phyloP scores from a whole-genome alignment of 768 basidiomycete genomes.

The Myochromella boudieri region DNA sequence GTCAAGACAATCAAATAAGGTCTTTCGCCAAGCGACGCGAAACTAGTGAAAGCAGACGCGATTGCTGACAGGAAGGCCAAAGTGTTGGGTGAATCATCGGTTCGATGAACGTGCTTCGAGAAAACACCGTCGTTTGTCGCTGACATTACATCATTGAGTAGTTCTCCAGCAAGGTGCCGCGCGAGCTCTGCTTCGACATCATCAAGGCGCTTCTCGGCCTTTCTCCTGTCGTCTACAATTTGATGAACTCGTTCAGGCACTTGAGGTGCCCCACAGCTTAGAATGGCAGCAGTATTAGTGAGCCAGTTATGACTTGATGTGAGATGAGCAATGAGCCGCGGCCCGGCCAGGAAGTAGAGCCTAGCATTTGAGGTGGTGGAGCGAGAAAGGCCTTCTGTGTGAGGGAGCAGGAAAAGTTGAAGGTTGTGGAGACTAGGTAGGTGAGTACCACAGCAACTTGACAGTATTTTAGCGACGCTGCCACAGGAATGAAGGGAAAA shows the following conservation, averaged over 20 bases:
- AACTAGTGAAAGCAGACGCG: slow-evolving; percentile 42
- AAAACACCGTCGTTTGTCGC: slow-evolving; percentile 28
- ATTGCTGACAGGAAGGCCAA: slow-evolving; percentile 63
- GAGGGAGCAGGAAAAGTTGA: slow-evolving; percentile 68
- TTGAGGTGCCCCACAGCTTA: slow-evolving; percentile 68
- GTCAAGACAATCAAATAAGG: slow-evolving; percentile 40
- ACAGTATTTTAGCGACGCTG: slow-evolving; percentile 14
- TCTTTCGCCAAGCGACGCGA: slow-evolving; percentile 6
- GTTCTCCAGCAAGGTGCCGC: slow-evolving; percentile 38
- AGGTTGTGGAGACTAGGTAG: slow-evolving; percentile 73
- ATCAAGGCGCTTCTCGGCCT: slow-evolving; percentile 62
- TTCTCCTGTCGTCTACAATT: slow-evolving; percentile 66
- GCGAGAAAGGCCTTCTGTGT: slow-evolving; percentile 65
- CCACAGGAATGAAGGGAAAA: slow-evolving; percentile 6
- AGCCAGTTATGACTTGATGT: slow-evolving; percentile 57
- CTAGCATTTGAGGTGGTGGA: slow-evolving; percentile 64
- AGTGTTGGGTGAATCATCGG: slow-evolving; percentile 58
- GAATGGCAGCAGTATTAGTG: slow-evolving; percentile 50
- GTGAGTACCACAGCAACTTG: slow-evolving; percentile 83
- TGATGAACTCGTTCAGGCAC: slow-evolving; percentile 69
- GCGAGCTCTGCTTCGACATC: slow-evolving; percentile 73
- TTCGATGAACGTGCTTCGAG: slow-evolving; percentile 54
- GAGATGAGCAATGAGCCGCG: slow-evolving; percentile 67
- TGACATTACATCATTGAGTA: slow-evolving; percentile 37
- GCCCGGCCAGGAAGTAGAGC: slow-evolving; percentile 82